Evolutionary conservation across 2,329 filamentous ascomycete species (phyloP).

Genomic region (Fusarium tjaetaba): DNA sequence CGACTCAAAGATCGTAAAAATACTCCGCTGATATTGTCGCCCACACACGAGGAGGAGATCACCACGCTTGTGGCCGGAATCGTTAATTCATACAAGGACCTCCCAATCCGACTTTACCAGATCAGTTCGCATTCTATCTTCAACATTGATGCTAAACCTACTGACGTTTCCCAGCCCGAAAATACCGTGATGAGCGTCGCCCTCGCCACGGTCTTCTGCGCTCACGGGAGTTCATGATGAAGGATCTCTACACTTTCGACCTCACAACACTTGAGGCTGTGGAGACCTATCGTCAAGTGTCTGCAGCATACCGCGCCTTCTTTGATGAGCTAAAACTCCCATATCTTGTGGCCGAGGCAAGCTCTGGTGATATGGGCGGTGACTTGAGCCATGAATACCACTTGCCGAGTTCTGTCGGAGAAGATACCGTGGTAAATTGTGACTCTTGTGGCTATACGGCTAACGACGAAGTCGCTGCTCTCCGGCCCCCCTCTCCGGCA

Average conservation of each 20-base stretch:
- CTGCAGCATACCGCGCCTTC: constrained; percentile 76
- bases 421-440: constrained; percentile 86
- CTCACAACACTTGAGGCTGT: constrained; percentile 72
- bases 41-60: constrained; percentile 97
- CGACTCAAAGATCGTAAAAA: constrained; percentile 82
- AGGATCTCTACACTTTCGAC: constrained; percentile 98
- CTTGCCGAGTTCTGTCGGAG: constrained; percentile 79
- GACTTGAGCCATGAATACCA: constrained; percentile 96
- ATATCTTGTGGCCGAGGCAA: constrained; percentile 85
- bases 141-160: not conserved
- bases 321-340: constrained; percentile 87
- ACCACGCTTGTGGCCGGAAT: constrained; percentile 79
- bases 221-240: constrained; percentile 95
- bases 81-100: constrained; percentile 83
- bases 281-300: constrained; percentile 81
- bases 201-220: constrained; percentile 89
- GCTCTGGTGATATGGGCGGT: constrained; percentile 96
- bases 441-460: constrained; percentile 76
- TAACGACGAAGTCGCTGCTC: constrained; percentile 84
- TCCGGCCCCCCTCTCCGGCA: constrained; percentile 31
- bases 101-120: constrained; percentile 90
- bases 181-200: constrained; percentile 92
- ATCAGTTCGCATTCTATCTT: constrained; percentile 64
- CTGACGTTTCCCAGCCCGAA: constrained; percentile 69
- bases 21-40: constrained; percentile 78